Evolutionary conservation across 768 basidiomycete genomes (phyloP), one percentile per base, ranked within the genome.

Genomic region (Clitopilus hobsonii): DNA sequence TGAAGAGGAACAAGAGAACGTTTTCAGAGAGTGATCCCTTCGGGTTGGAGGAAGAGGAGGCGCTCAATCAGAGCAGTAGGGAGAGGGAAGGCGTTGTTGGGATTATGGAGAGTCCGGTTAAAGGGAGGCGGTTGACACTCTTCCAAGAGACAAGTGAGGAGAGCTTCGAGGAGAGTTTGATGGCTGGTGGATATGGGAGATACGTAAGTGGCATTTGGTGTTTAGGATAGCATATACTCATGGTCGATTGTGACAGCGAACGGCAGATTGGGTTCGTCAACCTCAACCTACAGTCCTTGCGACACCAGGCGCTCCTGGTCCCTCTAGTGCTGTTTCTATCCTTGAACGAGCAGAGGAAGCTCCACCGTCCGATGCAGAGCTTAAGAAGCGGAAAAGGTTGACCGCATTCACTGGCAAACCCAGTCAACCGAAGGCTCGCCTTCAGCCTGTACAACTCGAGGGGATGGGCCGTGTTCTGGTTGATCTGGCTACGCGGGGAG

Each of bases 71-170:
- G 48, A 45, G 41, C 41, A 45, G 22, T 23, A 65, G 58, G 36
- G 70, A 67, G 52, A 63, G 58, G 38, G 63, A 55, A 23, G 51
- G 65, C 2, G 63, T 71, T 27, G 71, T 89, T 26, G 88, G 87
- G 14, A 83, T 91, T 24, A 79, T 78, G 60, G 83, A 86, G 59
- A 89, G 82, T 60, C 88, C 89, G 0, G 67, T 75, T 53, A 90
- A 86, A 69, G 90, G 90, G 1, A 75, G 89, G 54, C 75, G 88
- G 51, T 71, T 91, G 29, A 85, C 83, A 59, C 67, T 92, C 36
- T 91, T 91, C 67, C 88, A 89, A 66, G 88, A 89, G 69, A 90
- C 88, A 0, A 87, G 86, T 3, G 88, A 89, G 47, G 88, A 89
- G 68, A 91, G 88, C 62, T 91, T 91, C 61, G 89, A 91, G 62